These are phyloP conservation scores for Rhodomyrtus tomentosa DNA, from an alignment of 345 rosid genomes.

Conservation along the genomic window DNA sequence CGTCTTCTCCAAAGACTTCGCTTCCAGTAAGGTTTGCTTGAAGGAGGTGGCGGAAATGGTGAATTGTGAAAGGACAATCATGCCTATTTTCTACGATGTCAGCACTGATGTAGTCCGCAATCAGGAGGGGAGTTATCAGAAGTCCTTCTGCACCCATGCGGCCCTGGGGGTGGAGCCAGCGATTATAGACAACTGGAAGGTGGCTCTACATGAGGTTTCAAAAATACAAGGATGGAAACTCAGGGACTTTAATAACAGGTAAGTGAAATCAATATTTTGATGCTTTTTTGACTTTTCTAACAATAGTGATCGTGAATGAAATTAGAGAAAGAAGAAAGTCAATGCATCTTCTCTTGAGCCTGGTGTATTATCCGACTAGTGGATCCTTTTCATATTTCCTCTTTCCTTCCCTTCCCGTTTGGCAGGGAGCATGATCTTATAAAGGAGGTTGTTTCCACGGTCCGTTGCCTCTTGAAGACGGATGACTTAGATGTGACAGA, in stretches of 20 bases:
- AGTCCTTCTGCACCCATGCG: not conserved
- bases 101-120: not conserved
- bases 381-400: not conserved
- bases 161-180: accelerated
- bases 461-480: not conserved
- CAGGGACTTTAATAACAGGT: accelerated
- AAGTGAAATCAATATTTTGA: not conserved
- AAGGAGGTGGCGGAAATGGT: not conserved
- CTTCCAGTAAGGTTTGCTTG: not conserved
- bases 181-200: not conserved
- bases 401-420: not conserved
- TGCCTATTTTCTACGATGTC: not conserved
- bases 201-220: accelerated
- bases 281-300: not conserved
- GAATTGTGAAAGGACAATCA: accelerated
- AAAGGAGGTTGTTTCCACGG: not conserved
- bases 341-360: no score
- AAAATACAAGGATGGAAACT: accelerated
- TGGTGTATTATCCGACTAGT: not conserved
- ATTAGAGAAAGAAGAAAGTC: not conserved
- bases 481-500: not conserved
- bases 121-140: accelerated
- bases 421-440: not conserved
- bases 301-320: not conserved
- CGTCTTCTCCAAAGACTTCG: not conserved